Conservation (phyloP, 2,329 filamentous ascomycete species). For the Pestalotiopsis sp. region DNA sequence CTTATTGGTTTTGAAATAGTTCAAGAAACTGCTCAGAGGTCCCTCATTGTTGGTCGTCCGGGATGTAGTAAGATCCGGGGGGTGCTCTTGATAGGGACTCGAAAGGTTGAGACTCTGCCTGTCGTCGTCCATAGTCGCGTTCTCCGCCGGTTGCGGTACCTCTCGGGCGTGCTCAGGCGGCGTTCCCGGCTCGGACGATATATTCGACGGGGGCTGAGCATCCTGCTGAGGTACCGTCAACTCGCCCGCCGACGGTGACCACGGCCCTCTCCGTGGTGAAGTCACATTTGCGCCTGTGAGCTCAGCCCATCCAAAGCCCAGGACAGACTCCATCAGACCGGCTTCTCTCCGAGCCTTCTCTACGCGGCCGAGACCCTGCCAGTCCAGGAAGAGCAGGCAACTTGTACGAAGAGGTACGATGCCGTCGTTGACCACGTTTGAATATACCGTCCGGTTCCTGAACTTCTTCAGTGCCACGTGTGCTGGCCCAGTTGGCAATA, state of each 20-base stretch:
- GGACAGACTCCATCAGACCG: slow-evolving; percentile 88
- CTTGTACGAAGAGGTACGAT: slow-evolving; percentile 95
- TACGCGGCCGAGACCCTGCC: slow-evolving; percentile 90
- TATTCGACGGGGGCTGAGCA: slow-evolving; percentile 22
- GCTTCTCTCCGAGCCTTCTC: slow-evolving; percentile 94
- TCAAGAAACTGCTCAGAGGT: slow-evolving; percentile 68
- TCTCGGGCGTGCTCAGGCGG: slow-evolving; percentile 47
- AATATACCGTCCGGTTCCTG: slow-evolving; percentile 88
- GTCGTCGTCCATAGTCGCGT: slow-evolving; percentile 71
- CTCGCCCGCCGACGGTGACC: slow-evolving; percentile 39
- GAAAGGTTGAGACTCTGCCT: slow-evolving; percentile 57
- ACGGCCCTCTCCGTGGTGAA: slow-evolving; percentile 46
- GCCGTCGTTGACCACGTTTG: slow-evolving; percentile 96
- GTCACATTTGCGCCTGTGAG: slow-evolving; percentile 72
- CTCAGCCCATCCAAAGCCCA: slow-evolving; percentile 94
- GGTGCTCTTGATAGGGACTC: slow-evolving; percentile 33
- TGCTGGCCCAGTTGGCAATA: slow-evolving; percentile 88
- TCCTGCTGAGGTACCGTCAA: slow-evolving; percentile 29
- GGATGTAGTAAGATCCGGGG: slow-evolving; percentile 24
- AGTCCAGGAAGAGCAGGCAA: slow-evolving; percentile 94
- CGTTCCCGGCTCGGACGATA: slow-evolving; percentile 35
- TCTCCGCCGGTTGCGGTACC: slow-evolving; percentile 72
- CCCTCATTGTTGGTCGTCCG: slow-evolving; percentile 43
- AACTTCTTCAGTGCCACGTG: slow-evolving; percentile 87
- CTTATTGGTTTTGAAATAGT: slow-evolving; percentile 70